These are phyloP conservation scores for Oryza punctata DNA, from an alignment of 176 grass and related monocot genomes.

Conservation along the genomic window DNA sequence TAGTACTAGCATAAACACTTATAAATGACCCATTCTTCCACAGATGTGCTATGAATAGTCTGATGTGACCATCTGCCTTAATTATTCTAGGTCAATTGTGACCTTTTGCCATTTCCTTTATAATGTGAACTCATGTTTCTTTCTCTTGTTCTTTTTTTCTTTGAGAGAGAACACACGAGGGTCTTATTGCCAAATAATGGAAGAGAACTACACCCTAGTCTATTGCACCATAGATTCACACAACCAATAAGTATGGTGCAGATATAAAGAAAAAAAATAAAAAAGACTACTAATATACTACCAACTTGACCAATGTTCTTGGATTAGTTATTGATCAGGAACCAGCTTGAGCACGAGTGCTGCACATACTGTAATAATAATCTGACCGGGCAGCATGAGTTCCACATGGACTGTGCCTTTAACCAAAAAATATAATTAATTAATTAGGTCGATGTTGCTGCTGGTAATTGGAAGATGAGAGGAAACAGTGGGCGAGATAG, in stretches of 20 bases:
- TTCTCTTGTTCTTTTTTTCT: background rate
- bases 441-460: too few relatives aligned
- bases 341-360: background rate
- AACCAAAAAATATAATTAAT: too few relatives aligned
- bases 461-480: background rate
- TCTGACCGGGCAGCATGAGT: background rate
- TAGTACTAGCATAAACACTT: background rate
- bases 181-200: background rate
- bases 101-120: background rate
- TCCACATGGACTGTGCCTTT: background rate
- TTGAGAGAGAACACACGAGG: background rate
- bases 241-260: background rate
- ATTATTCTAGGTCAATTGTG: background rate
- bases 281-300: background rate
- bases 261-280: background rate
- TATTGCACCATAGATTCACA: background rate
- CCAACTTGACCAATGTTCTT: background rate
- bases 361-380: background rate
- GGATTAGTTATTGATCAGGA: background rate
- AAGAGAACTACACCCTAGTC: background rate
- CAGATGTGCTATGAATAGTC: background rate
- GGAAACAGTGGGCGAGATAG: background rate
- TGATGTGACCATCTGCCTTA: background rate
- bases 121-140: constrained; percentile 29
- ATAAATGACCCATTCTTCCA: background rate